A percentile compares a stretch with the other conserved stretches of the same genome.
Evolutionary conservation across 2,329 filamentous ascomycete genomes (phyloP).

Genomic region (Grosmannia huntii): DNA sequence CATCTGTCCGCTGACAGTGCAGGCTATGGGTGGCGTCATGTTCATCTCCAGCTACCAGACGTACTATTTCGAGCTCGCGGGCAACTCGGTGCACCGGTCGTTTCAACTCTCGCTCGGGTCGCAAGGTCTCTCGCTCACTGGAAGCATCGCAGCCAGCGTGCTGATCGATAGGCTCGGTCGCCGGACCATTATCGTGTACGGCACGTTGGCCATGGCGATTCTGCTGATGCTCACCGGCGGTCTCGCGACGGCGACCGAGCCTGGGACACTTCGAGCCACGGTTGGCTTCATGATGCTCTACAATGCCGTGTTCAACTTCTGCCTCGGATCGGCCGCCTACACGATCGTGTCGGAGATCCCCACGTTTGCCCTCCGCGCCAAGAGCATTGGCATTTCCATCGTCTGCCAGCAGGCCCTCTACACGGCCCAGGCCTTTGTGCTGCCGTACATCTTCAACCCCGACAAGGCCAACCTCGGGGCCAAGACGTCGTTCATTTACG

Average conservation of each 20-base stretch:
- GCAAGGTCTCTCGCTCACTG: slow-evolving; percentile 24
- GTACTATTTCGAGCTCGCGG: slow-evolving; percentile 30
- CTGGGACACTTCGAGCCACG: slow-evolving; percentile 14
- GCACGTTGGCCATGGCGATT: slow-evolving; percentile 20
- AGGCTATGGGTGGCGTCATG: slow-evolving; percentile 17
- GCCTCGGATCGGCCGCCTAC: slow-evolving; percentile 26
- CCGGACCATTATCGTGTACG: slow-evolving; percentile 22
- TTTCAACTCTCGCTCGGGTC: slow-evolving; percentile 19
- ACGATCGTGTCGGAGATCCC: slow-evolving; percentile 25
- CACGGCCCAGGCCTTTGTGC: slow-evolving; percentile 11
- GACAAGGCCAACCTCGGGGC: slow-evolving; percentile 19
- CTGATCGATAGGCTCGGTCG: slow-evolving; percentile 25
- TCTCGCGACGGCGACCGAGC: slow-evolving; percentile 16
- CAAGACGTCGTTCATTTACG: slow-evolving; percentile 25
- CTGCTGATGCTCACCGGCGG: slow-evolving; percentile 27
- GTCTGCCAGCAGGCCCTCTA: slow-evolving; percentile 18
- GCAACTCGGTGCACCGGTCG: slow-evolving; percentile 21
- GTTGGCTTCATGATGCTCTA: slow-evolving; percentile 25
- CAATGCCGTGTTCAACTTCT: slow-evolving; percentile 25
- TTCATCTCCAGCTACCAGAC: slow-evolving; percentile 26
- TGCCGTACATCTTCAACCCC: slow-evolving; percentile 14
- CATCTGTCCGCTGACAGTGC: slow-evolving; percentile 19
- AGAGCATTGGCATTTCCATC: slow-evolving; percentile 26
- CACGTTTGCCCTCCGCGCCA: slow-evolving; percentile 24
- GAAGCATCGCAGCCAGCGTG: slow-evolving; percentile 27